A percentile compares a stretch with the other conserved stretches of the same genome.
Evolutionary conservation across 768 basidiomycete genomes (phyloP).

Genomic region (Auriscalpium microsporum): DNA sequence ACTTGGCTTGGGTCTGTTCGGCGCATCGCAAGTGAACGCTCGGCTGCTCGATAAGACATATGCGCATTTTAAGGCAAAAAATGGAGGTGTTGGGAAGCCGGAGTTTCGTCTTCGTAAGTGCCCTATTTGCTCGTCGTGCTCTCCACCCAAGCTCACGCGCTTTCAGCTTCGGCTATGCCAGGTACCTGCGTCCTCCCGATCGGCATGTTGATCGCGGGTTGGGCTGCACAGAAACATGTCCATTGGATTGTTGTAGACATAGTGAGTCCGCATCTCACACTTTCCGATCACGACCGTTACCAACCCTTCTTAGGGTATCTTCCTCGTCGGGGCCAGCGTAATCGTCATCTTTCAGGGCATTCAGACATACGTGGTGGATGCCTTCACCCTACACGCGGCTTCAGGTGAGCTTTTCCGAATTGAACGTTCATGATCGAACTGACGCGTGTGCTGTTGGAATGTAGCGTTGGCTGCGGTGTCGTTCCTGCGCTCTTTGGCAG

Average conservation of each 20-base stretch:
- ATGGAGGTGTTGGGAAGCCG: slow-evolving; percentile 44
- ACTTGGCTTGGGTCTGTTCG: slow-evolving; percentile 50
- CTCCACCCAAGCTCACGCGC: background rate
- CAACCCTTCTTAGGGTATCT: slow-evolving; percentile 40
- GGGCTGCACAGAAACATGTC: slow-evolving; percentile 47
- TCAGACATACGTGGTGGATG: slow-evolving; percentile 61
- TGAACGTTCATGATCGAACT: slow-evolving; percentile 2
- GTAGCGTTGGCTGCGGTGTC: slow-evolving; percentile 53
- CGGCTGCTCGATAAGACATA: slow-evolving; percentile 50
- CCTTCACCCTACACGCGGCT: slow-evolving; percentile 58
- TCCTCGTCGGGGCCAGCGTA: slow-evolving; percentile 44
- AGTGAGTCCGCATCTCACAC: slow-evolving; percentile 23
- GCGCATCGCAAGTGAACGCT: slow-evolving; percentile 46
- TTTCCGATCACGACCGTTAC: background rate
- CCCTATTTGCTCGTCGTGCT: background rate
- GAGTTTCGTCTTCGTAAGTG: slow-evolving; percentile 44
- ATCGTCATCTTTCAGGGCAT: slow-evolving; percentile 55
- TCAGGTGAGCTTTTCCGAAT: slow-evolving; percentile 35
- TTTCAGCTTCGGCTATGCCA: slow-evolving; percentile 47
- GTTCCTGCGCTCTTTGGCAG: slow-evolving; percentile 53
- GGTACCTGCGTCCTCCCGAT: slow-evolving; percentile 53
- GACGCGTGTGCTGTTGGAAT: background rate
- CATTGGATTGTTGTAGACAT: slow-evolving; percentile 70
- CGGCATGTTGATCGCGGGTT: slow-evolving; percentile 63
- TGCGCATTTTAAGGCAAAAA: slow-evolving; percentile 38